phyloP scores from a whole-genome alignment of 2,329 filamentous ascomycete species.

The Amphichorda felina region DNA sequence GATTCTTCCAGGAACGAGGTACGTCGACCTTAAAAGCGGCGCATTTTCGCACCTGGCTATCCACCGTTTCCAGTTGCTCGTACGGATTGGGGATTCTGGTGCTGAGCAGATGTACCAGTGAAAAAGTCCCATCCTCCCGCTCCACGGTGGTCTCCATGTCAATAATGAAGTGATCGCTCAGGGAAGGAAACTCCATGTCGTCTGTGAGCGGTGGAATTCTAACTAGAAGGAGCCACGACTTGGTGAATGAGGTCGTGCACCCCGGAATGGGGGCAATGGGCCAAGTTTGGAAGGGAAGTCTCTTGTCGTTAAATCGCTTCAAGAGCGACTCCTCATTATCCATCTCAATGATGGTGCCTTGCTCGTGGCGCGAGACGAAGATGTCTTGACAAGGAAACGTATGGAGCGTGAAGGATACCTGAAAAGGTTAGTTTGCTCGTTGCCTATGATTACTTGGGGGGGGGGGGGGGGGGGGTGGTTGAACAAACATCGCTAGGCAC shows the following conservation, averaged over 20 bases:
- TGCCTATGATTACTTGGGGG: too few relatives aligned
- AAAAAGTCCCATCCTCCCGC: conserved; percentile 9
- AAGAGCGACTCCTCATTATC: conserved; percentile 15
- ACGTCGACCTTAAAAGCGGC: conserved; percentile 22
- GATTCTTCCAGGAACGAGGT: conserved; percentile 14
- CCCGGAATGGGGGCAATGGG: conserved; percentile 16
- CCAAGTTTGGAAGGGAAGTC: conserved; percentile 12
- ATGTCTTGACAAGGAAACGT: conserved; percentile 11
- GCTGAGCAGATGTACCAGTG: conserved; percentile 12
- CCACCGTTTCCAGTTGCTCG: conserved; percentile 6
- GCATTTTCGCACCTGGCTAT: conserved; percentile 7
- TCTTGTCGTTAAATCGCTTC: conserved; percentile 12
- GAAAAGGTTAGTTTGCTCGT: too few relatives aligned
- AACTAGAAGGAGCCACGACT: conserved; percentile 19
- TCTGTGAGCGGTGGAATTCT: conserved; percentile 9
- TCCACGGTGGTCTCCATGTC: conserved; percentile 12
- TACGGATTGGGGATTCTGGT: conserved; percentile 18
- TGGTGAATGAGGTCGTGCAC: conserved; percentile 14
- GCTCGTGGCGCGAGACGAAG: conserved; percentile 15
- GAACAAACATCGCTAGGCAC: too few relatives aligned
- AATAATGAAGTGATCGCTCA: conserved; percentile 15
- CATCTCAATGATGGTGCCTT: conserved; percentile 20
- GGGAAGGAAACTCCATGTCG: conserved; percentile 12
- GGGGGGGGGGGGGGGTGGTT: too few relatives aligned
- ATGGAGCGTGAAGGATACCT: conserved; percentile 5